These are phyloP conservation scores for Tolypocladium pustulatum DNA, from an alignment of 2,329 filamentous ascomycete species.

Conservation along the genomic window DNA sequence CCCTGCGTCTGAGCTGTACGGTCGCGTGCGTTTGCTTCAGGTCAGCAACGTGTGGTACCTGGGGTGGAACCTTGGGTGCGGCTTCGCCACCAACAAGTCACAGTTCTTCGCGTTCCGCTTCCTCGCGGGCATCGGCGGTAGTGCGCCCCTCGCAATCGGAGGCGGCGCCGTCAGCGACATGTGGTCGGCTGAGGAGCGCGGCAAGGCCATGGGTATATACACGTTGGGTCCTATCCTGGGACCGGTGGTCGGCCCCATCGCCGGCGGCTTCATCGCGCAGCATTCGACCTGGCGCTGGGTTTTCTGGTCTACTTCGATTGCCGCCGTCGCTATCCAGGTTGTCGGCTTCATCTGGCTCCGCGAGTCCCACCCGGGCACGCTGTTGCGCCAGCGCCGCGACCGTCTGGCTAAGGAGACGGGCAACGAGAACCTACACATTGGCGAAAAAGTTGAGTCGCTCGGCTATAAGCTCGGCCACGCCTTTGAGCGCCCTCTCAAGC, in stretches of 20 bases:
- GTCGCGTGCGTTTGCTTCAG: neutral
- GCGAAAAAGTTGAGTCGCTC: neutral
- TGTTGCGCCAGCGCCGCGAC: neutral
- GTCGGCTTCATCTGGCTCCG: neutral
- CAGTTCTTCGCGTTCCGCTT: neutral
- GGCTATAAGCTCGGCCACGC: neutral
- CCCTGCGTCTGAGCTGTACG: neutral
- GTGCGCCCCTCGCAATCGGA: neutral
- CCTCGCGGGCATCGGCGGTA: neutral
- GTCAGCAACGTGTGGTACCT: neutral
- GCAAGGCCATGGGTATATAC: neutral
- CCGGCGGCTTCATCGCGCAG: neutral
- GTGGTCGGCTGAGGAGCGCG: neutral
- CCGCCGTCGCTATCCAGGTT: neutral
- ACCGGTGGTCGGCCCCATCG: neutral
- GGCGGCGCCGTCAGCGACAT: neutral
- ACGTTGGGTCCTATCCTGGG: neutral
- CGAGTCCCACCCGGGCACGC: neutral
- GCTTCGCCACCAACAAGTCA: neutral
- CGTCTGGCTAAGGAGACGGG: neutral
- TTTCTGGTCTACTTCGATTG: neutral
- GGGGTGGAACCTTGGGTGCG: neutral
- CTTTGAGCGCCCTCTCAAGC: neutral
- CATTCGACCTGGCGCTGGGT: neutral
- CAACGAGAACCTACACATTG: neutral